A percentile compares a stretch with the other conserved stretches of the same genome.
Evolutionary conservation across 2,329 filamentous ascomycete species (phyloP).

Genomic region (Sphaerulina populicola): DNA sequence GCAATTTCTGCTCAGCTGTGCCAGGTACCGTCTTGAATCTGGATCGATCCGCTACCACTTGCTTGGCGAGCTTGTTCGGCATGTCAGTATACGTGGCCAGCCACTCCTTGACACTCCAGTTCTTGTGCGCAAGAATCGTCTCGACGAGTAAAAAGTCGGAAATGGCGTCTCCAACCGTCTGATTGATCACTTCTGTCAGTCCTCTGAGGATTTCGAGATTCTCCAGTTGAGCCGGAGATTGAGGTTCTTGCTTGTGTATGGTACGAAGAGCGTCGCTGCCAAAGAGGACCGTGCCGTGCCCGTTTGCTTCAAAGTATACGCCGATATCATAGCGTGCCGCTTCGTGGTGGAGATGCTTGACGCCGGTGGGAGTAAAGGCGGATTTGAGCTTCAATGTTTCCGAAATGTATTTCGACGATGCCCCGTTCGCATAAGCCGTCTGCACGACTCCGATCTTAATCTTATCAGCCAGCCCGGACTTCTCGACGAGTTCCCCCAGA

Average conservation of each 20-base stretch:
- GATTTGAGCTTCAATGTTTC: slow-evolving; percentile 82
- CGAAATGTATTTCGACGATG: slow-evolving; percentile 84
- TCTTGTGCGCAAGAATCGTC: slow-evolving; percentile 90
- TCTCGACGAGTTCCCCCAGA: slow-evolving; percentile 77
- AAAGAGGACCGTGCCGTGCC: slow-evolving; percentile 94
- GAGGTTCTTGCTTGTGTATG: slow-evolving; percentile 71
- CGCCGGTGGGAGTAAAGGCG: slow-evolving; percentile 86
- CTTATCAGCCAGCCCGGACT: slow-evolving; percentile 67
- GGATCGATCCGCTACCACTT: slow-evolving; percentile 80
- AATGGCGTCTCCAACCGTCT: slow-evolving; percentile 91
- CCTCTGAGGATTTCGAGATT: slow-evolving; percentile 78
- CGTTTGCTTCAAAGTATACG: slow-evolving; percentile 98
- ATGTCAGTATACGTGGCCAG: slow-evolving; percentile 85
- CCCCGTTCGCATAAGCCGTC: slow-evolving; percentile 95
- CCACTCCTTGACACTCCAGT: slow-evolving; percentile 82
- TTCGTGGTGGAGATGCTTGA: slow-evolving; percentile 97
- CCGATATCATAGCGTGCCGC: slow-evolving; percentile 90
- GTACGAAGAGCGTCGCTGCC: slow-evolving; percentile 70
- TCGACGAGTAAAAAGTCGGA: slow-evolving; percentile 95
- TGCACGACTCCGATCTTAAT: slow-evolving; percentile 91
- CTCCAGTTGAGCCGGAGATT: slow-evolving; percentile 84
- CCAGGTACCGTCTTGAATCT: slow-evolving; percentile 78
- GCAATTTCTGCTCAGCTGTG: slow-evolving; percentile 72
- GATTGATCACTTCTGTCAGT: slow-evolving; percentile 87
- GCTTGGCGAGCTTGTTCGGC: slow-evolving; percentile 87